Evolutionary conservation across 169 alveolate genomes (phyloP).

Genomic region (Plasmodium yoelii): DNA sequence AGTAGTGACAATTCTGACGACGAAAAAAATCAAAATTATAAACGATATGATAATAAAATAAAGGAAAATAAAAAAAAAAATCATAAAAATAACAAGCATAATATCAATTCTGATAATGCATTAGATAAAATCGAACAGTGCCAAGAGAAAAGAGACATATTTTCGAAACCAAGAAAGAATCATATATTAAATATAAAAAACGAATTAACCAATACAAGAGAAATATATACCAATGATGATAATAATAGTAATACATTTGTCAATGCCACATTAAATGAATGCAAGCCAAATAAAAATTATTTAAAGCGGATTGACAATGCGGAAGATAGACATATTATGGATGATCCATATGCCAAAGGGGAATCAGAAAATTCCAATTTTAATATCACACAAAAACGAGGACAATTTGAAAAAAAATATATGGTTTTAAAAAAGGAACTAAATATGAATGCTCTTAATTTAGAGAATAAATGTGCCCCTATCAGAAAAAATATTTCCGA

Average conservation of each 20-base stretch:
- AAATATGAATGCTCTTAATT: conserved; percentile 45
- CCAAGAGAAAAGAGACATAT: conserved; percentile 1
- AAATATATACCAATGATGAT: not conserved
- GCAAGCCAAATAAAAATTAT: not conserved
- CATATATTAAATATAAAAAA: conserved; percentile 5
- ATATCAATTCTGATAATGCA: conserved; percentile 1
- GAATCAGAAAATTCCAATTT: no score
- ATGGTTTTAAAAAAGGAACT: not conserved
- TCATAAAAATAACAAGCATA: conserved; percentile 21
- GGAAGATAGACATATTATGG: no score
- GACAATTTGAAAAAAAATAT: not conserved
- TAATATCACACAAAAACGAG: no score
- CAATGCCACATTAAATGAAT: not conserved
- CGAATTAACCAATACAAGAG: not conserved
- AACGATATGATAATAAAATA: not conserved
- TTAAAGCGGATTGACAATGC: not conserved
- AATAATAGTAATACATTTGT: not conserved
- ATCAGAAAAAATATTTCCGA: conserved; percentile 2
- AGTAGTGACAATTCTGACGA: not conserved
- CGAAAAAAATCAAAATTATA: conserved; percentile 1
- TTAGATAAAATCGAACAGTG: not conserved
- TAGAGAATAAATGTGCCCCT: conserved; percentile 7
- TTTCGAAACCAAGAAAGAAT: not conserved
- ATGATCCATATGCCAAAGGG: no score
- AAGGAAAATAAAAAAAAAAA: not conserved